These are phyloP conservation scores for Ricinus communis DNA, from an alignment of 345 rosid species.

Conservation along the genomic window DNA sequence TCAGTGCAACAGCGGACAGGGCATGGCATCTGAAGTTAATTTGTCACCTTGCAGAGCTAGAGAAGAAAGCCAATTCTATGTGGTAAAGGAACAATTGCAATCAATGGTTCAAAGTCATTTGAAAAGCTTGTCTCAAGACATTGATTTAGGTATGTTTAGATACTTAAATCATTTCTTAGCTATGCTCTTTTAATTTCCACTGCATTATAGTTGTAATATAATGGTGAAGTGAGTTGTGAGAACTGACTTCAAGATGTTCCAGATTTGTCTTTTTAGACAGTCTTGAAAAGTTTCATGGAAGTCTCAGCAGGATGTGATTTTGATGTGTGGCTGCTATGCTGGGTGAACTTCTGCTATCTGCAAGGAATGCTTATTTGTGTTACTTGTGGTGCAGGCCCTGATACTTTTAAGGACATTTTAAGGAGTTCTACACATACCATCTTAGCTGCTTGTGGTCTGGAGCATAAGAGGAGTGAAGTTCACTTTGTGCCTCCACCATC, in stretches of 20 bases:
- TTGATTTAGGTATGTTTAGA: conserved; percentile 55
- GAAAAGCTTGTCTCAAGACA: conserved; percentile 59
- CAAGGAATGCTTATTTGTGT: conserved; percentile 14
- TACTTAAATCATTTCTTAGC: conserved; percentile 11
- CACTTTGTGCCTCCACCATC: conserved; percentile 51
- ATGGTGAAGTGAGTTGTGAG: not conserved
- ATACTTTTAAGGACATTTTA: conserved; percentile 59
- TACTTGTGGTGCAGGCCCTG: conserved; percentile 45
- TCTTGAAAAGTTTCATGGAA: not conserved
- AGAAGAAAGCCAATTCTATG: conserved; percentile 42
- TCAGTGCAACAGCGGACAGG: conserved; percentile 45
- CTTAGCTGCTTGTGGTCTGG: conserved; percentile 83
- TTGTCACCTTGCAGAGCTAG: conserved; percentile 30
- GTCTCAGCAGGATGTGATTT: not conserved
- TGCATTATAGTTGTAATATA: not conserved
- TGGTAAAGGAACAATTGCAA: conserved; percentile 64
- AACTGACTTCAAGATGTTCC: not conserved
- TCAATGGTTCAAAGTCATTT: conserved; percentile 68
- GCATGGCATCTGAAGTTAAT: conserved; percentile 35
- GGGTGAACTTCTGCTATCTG: not conserved
- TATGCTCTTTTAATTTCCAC: not conserved
- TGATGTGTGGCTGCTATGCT: not conserved
- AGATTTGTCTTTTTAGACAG: not conserved
- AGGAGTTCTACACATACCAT: conserved; percentile 72
- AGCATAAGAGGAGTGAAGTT: conserved; percentile 66